Evolutionary conservation across 2,329 filamentous ascomycete species (phyloP), one percentile per base, ranked within the genome.

Genomic region (Botryotinia calthae): DNA sequence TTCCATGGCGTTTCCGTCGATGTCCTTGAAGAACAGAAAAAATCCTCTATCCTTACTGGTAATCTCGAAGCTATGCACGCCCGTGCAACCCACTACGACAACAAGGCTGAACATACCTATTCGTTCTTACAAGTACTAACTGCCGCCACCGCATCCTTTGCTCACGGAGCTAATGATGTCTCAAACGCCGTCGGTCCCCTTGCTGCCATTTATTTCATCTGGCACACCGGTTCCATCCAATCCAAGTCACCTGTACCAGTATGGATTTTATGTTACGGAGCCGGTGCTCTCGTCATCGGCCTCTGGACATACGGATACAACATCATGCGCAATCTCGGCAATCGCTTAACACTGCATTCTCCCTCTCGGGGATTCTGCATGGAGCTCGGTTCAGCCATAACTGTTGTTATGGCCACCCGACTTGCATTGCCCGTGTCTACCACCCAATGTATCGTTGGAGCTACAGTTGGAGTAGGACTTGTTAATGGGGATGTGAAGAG

Each of bases 391-490:
- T 91, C 91, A 59, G 91, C 92, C 77, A 89, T 94, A 76, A 93
- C 91, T 18, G 88, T 93, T 73, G 87, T 94, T 31, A 82, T 94
- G 81, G 92, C 92, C 84, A 92, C 90, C 0, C 93, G 68, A 80
- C 92, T 87, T 84, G 88, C 87, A 1, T 88, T 94, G 0, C 91
- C 91, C 59, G 91, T 94, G 42, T 93, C 91, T 0, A 94, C 90
- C 6, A 90, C 89, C n/a, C 91, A 91, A 91, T 94, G 91, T 82
- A 93, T 94, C 81, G 93, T 91, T 18, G 91, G 92, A 69, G 91
- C 91, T 28, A 93, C 91, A 0, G 89, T 93, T 63, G 91, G 91
- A 73, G 91, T 94, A 65, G 91, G 90, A 79, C 87, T 94, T 37
- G 93, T 91, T 86, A 93, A 93, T 80, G 91, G 91, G 51, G 89